phyloP scores from a whole-genome alignment of 306 rosid genomes.

The Trichosanthes truncata region DNA sequence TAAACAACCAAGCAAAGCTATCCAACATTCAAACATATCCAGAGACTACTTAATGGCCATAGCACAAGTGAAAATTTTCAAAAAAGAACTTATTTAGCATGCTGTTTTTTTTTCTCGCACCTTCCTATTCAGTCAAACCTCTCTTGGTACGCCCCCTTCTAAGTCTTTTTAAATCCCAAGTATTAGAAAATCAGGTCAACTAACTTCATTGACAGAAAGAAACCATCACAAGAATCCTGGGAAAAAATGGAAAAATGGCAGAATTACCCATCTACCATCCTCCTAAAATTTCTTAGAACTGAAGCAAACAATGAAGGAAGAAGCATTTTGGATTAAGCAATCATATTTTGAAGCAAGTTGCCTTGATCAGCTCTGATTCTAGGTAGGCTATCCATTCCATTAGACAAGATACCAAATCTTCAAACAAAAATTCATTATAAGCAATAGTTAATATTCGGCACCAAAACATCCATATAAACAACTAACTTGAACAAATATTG shows the following conservation, averaged over 20 bases:
- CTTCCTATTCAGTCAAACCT: too few relatives aligned
- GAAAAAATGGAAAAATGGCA: background rate
- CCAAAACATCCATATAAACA: background rate
- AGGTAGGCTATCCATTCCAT: background rate
- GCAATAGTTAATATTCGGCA: background rate
- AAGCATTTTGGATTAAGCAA: background rate
- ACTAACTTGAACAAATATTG: background rate
- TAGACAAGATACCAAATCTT: background rate
- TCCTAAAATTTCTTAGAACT: background rate
- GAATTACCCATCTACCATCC: background rate
- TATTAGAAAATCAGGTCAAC: background rate
- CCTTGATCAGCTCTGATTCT: background rate
- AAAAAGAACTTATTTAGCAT: too few relatives aligned
- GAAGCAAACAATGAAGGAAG: too few relatives aligned
- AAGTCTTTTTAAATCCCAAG: too few relatives aligned
- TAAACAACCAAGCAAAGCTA: too few relatives aligned
- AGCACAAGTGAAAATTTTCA: too few relatives aligned
- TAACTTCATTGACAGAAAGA: background rate
- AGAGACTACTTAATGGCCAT: too few relatives aligned
- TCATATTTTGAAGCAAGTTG: background rate
- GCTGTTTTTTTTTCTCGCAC: too few relatives aligned
- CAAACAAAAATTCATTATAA: background rate
- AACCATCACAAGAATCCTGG: background rate
- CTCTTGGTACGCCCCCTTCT: too few relatives aligned
- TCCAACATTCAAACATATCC: too few relatives aligned